These are phyloP conservation scores for Eutypella sp. DNA, from an alignment of 2,329 filamentous ascomycete species.

Conservation along the genomic window DNA sequence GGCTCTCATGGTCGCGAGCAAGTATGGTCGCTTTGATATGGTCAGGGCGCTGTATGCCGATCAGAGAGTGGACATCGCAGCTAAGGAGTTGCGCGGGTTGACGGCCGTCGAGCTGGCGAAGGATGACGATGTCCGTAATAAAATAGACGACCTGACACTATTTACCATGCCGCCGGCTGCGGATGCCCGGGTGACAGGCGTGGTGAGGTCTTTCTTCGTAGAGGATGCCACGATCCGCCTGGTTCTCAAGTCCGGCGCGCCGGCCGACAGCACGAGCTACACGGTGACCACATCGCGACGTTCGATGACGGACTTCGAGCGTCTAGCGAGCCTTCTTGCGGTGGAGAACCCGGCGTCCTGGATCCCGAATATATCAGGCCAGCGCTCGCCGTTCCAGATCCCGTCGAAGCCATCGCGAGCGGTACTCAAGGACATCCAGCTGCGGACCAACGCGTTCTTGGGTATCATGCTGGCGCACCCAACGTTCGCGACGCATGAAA, in stretches of 20 bases:
- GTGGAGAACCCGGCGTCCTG: conserved; percentile 94
- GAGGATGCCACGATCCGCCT: conserved; percentile 92
- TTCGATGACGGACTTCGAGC: conserved; percentile 85
- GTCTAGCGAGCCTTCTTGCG: conserved; percentile 74
- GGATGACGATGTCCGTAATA: conserved; percentile 93
- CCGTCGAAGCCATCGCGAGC: conserved; percentile 86
- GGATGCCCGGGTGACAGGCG: conserved; percentile 82
- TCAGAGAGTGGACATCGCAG: conserved; percentile 75
- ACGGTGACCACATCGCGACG: conserved; percentile 92
- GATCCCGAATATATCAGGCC: conserved; percentile 73
- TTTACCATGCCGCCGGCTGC: conserved; percentile 67
- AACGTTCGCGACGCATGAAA: conserved; percentile 92
- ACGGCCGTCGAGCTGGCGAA: conserved; percentile 96
- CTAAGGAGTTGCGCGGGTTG: conserved; percentile 80
- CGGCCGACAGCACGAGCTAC: conserved; percentile 74
- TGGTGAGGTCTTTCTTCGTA: conserved; percentile 93
- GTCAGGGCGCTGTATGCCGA: conserved; percentile 85
- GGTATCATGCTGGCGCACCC: conserved; percentile 82
- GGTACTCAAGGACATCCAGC: conserved; percentile 80
- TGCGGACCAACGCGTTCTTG: conserved; percentile 81
- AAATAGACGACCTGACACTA: conserved; percentile 88
- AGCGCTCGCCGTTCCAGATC: conserved; percentile 86
- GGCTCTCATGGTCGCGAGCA: conserved; percentile 95
- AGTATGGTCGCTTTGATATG: conserved; percentile 92
- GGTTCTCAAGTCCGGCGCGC: conserved; percentile 89